Base-by-base conservation (phyloP, 2,329 filamentous ascomycete species). In the Paracoccidioides lutzii region DNA sequence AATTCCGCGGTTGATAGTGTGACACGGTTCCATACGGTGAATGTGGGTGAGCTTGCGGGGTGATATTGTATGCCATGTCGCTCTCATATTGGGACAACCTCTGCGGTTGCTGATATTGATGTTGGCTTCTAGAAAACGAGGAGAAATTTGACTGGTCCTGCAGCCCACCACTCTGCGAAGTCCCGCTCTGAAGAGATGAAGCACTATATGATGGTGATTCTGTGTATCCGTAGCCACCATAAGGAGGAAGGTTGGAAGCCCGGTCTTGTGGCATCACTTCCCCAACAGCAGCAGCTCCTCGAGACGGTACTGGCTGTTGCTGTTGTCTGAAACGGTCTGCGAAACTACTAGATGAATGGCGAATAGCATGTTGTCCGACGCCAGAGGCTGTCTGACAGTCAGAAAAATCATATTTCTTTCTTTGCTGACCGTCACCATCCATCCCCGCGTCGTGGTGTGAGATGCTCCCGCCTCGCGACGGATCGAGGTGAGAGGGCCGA, bases 51-150 rank as follows among this genome's bases (percentile, higher is more conserved):
- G 75, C 76, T 65, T 82, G 75, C 68, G 84, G 83, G 67, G 79
- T 76, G 65, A 90, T 85, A 73, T 83, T 84, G 76, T 94, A 94
- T 79, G 93, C 84, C 75, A 91, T 82, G 60, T 81, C 81, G 55
- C 81, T 74, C 54, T 83, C 76, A 64, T 82, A 83, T 61, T 75
- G 73, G 54, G 72, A 65, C 64, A 78, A 78, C 58, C 74, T 70
- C 59, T 73, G 71, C 59, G 72, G 69, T 43, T 70, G 70, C 45
- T 80, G 77, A 62, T 79, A 77, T 59, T 83, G 81, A 61, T 63
- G 61, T 15, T 66, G 67, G 44, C 66, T 62, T 50, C 63, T 62
- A 14, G 63, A 57, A 57, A 69, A 67, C 57, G 83, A 79, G 58
- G 83, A 79, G 58, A 87, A 89, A 63, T 83, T 83, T 53, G 81